Percentiles rank a stretch among this genome's conserved stretches.
These are phyloP conservation scores for Xeromyces bisporus DNA, from an alignment of 495 filamentous ascomycete genomes.

Conservation along the genomic window DNA sequence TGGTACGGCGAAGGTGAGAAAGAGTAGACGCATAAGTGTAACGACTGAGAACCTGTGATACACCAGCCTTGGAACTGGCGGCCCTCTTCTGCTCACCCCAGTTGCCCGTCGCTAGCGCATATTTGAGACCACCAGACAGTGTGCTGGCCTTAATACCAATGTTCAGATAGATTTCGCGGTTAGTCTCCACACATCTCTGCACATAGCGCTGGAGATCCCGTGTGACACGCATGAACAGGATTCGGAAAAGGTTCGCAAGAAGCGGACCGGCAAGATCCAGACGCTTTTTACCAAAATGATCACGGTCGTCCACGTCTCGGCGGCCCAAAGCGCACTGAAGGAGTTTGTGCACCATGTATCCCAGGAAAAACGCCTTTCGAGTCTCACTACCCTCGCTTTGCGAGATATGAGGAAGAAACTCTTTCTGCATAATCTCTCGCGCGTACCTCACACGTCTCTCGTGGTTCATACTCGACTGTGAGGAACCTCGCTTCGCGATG, in stretches of 20 bases:
- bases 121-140: constrained; percentile 84
- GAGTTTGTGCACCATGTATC: constrained; percentile 94
- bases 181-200: constrained; percentile 76
- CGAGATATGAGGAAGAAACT: constrained; percentile 90
- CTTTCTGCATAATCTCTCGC: constrained; percentile 87
- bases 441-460: constrained; percentile 84
- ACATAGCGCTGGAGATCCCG: constrained; percentile 80
- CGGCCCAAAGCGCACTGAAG: constrained; percentile 82
- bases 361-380: constrained; percentile 92
- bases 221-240: constrained; percentile 69
- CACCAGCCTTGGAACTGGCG: constrained; percentile 78
- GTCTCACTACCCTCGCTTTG: constrained; percentile 94
- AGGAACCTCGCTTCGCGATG: constrained; percentile 79
- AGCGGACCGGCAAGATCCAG: constrained; percentile 90
- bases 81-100: constrained; percentile 99
- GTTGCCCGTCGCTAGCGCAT: constrained; percentile 95
- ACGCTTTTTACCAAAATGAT: constrained; percentile 98
- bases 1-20: constrained; percentile 90
- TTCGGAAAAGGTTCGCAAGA: constrained; percentile 81
- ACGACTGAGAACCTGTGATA: constrained; percentile 94
- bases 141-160: constrained; percentile 82
- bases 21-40: constrained; percentile 94
- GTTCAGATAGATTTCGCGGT: constrained; percentile 72
- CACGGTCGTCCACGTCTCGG: constrained; percentile 84
- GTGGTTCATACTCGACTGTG: constrained; percentile 49